Evolutionary conservation across 495 filamentous ascomycete genomes (phyloP).

Genomic region (Talaromyces proteolyticus): DNA sequence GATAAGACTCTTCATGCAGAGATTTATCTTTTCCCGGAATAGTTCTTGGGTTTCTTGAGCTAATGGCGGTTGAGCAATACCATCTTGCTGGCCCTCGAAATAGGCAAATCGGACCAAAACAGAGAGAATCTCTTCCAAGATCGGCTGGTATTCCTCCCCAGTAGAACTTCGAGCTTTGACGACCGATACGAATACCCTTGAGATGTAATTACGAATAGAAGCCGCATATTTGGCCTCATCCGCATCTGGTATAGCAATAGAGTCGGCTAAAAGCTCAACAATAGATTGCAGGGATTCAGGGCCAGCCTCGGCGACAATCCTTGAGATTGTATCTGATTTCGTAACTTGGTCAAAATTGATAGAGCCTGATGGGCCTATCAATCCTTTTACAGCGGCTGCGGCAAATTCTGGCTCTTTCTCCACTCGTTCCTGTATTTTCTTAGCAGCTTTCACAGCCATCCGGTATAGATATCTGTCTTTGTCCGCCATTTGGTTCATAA

Average conservation of each 20-base stretch:
- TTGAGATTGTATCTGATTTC: constrained; percentile 83
- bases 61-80: constrained; percentile 31
- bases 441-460: constrained; percentile 66
- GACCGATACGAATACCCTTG: constrained; percentile 40
- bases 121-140: constrained; percentile 33
- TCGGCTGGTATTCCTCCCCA: constrained; percentile 21
- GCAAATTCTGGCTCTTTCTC: constrained; percentile 57
- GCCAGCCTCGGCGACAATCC: constrained; percentile 59
- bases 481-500: constrained; percentile 84
- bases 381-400: constrained; percentile 50
- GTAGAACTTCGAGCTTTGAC: constrained; percentile 35
- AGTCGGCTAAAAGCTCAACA: constrained; percentile 31
- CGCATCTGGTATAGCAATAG: constrained; percentile 31
- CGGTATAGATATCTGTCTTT: constrained; percentile 79
- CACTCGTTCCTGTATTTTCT: constrained; percentile 60
- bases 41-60: constrained; percentile 59
- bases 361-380: constrained; percentile 62
- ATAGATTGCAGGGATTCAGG: constrained; percentile 36
- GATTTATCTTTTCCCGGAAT: constrained; percentile 62
- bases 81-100: constrained; percentile 14
- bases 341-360: constrained; percentile 83
- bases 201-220: constrained; percentile 38
- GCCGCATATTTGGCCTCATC: constrained; percentile 39
- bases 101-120: constrained; percentile 39
- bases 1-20: constrained; percentile 63